Evolutionary conservation across 225 moss, liverwort and hornwort genomes (phyloP), one percentile per base, ranked within the genome.

Genomic region (Marchantia polymorpha): DNA sequence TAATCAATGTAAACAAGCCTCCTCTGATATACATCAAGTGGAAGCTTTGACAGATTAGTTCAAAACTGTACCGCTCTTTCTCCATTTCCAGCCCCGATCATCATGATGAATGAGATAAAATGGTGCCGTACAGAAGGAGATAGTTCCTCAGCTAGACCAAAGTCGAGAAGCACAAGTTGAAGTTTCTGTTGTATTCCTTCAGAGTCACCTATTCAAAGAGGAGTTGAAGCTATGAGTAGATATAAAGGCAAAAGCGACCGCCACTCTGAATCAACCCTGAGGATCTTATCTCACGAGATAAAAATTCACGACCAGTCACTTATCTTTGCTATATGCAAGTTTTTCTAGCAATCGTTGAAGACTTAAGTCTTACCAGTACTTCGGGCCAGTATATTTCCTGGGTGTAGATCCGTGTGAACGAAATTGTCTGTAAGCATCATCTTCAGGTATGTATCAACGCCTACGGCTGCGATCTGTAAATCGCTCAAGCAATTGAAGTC

Each of bases 401-500:
- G 94, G 74, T 97, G 97, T 80, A 97, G 78, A 85, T 97, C 97
- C 2, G 97, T 97, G 83, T 97, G 97, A 25, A 97, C 92, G 72
- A 97, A 97, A 75, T 97, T 97, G 77, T 97, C 97, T 15, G 90
- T 90, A 58, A 97, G 91, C 83, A 97, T 82, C 97, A 97, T 97
- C 87, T 97, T 97, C 65, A 97, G 86, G 83, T 97, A 97, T 10
- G 97, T 85, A 79, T 97, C 97, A 81, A 97, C 97, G 63, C 97
- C 97, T 73, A 92, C 83, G 68, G 97, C 97, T 29, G 94, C 97
- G 81, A 97, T 97, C 94, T 96, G 88, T 29, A 14, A 69, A 30
- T 7, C 55, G 30, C 16, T 51, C 26, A 19, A 74, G 74, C 39
- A 75, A 12, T 59, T 16, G 10, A 16, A 16, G 75, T 65, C 10